phyloP scores from a whole-genome alignment of 805 yeast species.

The Saccharomycopsis fermentans region DNA sequence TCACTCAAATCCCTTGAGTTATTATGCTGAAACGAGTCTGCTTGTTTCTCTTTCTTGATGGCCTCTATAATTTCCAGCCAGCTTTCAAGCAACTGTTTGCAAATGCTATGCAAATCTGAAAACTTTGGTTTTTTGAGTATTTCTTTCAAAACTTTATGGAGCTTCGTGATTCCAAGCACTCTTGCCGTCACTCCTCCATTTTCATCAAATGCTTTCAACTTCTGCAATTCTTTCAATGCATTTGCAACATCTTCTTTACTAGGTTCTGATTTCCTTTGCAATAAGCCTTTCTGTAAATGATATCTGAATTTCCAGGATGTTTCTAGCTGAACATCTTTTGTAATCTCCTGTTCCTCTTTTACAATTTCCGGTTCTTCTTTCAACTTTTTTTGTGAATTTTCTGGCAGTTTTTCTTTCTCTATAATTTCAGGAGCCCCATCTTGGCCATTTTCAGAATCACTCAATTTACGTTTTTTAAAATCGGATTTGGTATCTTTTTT shows the following conservation, averaged over 20 bases:
- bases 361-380: neutral
- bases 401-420: neutral
- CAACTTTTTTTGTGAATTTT: neutral
- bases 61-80: constrained; percentile 12
- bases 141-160: constrained; percentile 16
- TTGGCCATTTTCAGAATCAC: neutral
- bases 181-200: constrained; percentile 1
- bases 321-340: constrained; percentile 5
- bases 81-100: constrained; percentile 3
- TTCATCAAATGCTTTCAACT: neutral
- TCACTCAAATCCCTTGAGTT: constrained; percentile 11
- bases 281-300: constrained; percentile 14
- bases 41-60: constrained; percentile 12
- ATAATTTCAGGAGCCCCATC: neutral
- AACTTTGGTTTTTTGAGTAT: constrained; percentile 9
- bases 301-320: constrained; percentile 13
- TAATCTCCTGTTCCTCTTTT: neutral
- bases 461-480: neutral
- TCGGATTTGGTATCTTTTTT: neutral
- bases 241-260: constrained; percentile 1
- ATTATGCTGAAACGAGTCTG: neutral
- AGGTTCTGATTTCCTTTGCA: constrained; percentile 11
- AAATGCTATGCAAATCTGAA: constrained; percentile 5
- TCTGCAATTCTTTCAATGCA: constrained; percentile 8
- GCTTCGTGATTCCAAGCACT: constrained; percentile 6